Evolutionary conservation across 169 alveolate genomes (phyloP), one percentile per base, ranked within the genome.

Genomic region (Pseudocohnilembus persalinus): DNA sequence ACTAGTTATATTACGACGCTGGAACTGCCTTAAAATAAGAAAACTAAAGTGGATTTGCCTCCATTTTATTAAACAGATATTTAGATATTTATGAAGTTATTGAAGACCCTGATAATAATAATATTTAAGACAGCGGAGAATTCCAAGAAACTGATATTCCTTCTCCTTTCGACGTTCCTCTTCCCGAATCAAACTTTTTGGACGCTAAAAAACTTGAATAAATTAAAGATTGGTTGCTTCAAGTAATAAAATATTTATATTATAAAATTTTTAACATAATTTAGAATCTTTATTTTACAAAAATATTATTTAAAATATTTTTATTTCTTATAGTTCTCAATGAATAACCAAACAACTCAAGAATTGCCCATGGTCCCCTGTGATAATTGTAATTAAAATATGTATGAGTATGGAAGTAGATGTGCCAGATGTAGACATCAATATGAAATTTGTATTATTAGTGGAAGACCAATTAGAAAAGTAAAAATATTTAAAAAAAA

Each of bases 11-110:
- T 93, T 93, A 92, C n/a, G 97, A 96, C 84, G 99, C 99, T 4
- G 99, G 99, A 33, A 83, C 93, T 65, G 98, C 97, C 31, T 94
- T 97, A 83, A 92, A 94, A 85, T 89, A 93, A 74, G 95, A 89
- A 65, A 96, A 97, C 29, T 85, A 90, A 85, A 90, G 92, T 76
- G 94, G 95, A 88, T 93, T 94, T 95, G 98, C 98, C 65, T 97
- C 96, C 88, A 90, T 96, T 63, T 87, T 96, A 90, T 90, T 95
- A 65, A 97, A 97, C 76, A 93, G 99, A 89, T 97, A 95, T 90
- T 87, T 96, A 24, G 99, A 97, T 90, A 93, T 96, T 26, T 96
- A 95, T 81, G 99, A 97, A 74, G 98, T 97, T 32, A 97, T 97
- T 80, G 96, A 95, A 64, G 99, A 97, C 80, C 98, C 99, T 15